Percentiles rank a stretch among this genome's conserved stretches.
Conservation (phyloP, 2,329 filamentous ascomycete species). For the Penicillium sp. region DNA sequence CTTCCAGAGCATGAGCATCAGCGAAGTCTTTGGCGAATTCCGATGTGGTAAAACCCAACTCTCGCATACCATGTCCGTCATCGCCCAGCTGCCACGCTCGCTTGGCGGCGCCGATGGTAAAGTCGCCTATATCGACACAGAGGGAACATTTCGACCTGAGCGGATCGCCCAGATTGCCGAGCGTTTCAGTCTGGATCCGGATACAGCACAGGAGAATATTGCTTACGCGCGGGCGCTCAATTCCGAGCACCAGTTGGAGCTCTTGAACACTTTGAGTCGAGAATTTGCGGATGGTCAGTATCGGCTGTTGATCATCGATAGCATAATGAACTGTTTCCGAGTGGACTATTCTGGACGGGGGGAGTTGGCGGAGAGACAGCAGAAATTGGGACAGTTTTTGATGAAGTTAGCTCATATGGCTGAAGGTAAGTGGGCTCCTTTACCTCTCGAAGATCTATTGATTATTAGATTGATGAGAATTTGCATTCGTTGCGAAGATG, state of each 20-base stretch:
- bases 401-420: conserved; percentile 60
- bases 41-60: conserved; percentile 64
- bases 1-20: conserved; percentile 66
- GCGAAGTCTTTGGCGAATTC: conserved; percentile 44
- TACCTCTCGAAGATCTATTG: no score
- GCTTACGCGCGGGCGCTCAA: conserved; percentile 59
- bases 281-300: conserved; percentile 60
- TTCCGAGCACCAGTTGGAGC: conserved; percentile 60
- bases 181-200: conserved; percentile 56
- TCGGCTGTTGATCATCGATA: conserved; percentile 62
- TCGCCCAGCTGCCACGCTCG: conserved; percentile 51
- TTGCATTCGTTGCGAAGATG: no score
- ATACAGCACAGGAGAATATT: conserved; percentile 60
- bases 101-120: conserved; percentile 63
- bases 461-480: neutral
- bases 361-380: conserved; percentile 62
- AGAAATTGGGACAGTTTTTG: conserved; percentile 61
- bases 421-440: conserved; percentile 42
- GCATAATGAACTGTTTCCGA: conserved; percentile 64
- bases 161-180: conserved; percentile 62
- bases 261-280: conserved; percentile 55
- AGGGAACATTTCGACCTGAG: conserved; percentile 62
- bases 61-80: conserved; percentile 62
- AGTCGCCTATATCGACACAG: conserved; percentile 63
- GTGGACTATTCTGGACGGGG: conserved; percentile 62